Base-by-base conservation (phyloP, 129 eudicot genomes). In the Pseudognaphalium luteoalbum region DNA sequence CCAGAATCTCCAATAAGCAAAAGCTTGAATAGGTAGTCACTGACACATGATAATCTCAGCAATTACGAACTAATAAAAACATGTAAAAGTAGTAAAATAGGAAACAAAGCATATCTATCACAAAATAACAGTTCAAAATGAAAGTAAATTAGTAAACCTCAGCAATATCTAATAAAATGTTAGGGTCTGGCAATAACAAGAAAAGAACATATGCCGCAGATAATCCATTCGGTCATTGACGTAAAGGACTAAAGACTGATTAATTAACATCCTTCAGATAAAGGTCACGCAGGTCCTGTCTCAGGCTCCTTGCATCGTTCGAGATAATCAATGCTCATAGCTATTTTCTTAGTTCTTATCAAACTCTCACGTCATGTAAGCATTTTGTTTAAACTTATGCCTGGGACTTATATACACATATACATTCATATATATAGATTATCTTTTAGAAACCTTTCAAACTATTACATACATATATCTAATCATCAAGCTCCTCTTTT, bases 1-100 rank as follows among this genome's bases (percentile, higher is more conserved):
- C 85, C 85, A 58, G 85, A 82, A 71, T 82, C 85, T 82, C 85
- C 85, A 11, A 82, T 82, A 57, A 82, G 85, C 78, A 82, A 73
- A 82, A 82, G 85, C 81, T 82, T 82, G 80, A 82, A 82, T 50
- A 82, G 75, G 77, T 82, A 82, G 50, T 82, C 86, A 73, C 86
- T 82, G 83, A 28, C 64, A 77, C 51, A 77, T 30, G 10, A 29
- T 25, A 10, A 56, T 41, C 11, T 6, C 20, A 1, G n/a, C 42
- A 66, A 80, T 57, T 74, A 54, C 7, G 54, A 15, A 39, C 16
- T 39, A 22, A 4, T 41, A 69, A 1, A 22, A 59, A 70, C 19
- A 17, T 62, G 7, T 30, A 29, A 19, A 28, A 57, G 28, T 61
- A 70, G 22, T 25, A 44, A 64, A 32, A 61, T 7, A 70, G 25